phyloP scores from a whole-genome alignment of 2,329 filamentous ascomycete genomes.

The Verticillium klebahnii region DNA sequence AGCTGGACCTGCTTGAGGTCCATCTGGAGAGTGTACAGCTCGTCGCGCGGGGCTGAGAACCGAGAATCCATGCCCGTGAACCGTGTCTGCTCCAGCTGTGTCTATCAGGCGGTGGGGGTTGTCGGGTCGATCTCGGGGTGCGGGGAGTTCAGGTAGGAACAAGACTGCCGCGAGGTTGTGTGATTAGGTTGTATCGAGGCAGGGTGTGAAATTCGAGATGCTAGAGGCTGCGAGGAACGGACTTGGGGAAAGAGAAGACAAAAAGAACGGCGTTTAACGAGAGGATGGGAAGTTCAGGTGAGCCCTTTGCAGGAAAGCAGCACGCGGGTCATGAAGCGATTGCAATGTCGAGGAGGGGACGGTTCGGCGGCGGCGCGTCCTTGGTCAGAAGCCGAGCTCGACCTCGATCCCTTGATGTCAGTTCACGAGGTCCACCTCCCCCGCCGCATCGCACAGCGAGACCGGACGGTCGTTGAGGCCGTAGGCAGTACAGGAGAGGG shows the following conservation, averaged over 20 bases:
- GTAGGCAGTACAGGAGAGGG: neutral
- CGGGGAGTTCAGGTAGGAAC: neutral
- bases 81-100: neutral
- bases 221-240: neutral
- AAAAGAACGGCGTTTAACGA: neutral
- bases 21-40: conserved; percentile 65
- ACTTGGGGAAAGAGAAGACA: neutral
- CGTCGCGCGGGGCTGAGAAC: conserved; percentile 56
- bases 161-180: neutral
- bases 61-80: conserved; percentile 58
- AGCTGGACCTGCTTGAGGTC: conserved; percentile 65
- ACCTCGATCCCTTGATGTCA: conserved; percentile 28
- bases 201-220: neutral
- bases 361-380: conserved; percentile 1
- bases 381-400: conserved; percentile 2
- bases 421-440: conserved; percentile 35
- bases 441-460: conserved; percentile 40
- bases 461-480: conserved; percentile 10
- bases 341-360: conserved; percentile 1
- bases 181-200: neutral
- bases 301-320: neutral
- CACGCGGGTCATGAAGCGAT: neutral
- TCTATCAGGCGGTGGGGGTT: neutral
- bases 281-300: neutral
- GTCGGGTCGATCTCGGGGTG: neutral